phyloP scores from a whole-genome alignment of 768 basidiomycete genomes.

The Hortiboletus campestris region DNA sequence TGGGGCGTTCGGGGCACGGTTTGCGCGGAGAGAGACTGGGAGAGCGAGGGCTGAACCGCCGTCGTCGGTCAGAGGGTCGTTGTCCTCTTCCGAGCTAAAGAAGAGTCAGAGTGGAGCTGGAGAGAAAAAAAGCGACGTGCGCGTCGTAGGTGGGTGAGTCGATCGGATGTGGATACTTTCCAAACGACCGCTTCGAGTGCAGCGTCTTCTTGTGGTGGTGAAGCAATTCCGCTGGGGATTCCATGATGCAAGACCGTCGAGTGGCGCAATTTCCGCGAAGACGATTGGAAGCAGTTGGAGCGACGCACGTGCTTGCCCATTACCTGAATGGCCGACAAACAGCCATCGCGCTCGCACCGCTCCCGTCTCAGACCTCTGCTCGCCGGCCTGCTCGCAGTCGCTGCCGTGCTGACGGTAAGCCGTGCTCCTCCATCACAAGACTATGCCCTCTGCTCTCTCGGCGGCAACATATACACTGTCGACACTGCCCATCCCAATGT shows the following conservation, averaged over 20 bases:
- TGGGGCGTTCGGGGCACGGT: constrained; percentile 29
- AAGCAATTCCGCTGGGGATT: constrained; percentile 19
- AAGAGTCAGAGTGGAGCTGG: constrained; percentile 3
- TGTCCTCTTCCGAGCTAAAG: constrained; percentile 80
- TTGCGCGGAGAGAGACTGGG: constrained; percentile 30
- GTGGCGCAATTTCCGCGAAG: too few species aligned
- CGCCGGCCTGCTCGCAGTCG: constrained; percentile 8
- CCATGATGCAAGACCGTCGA: constrained; percentile 20
- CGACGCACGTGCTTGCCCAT: too few species aligned
- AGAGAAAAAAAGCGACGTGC: constrained; percentile 33
- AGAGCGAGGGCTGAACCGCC: constrained; percentile 51
- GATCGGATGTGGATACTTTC: constrained; percentile 57
- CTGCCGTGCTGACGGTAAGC: neutral
- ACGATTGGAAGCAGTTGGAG: too few species aligned
- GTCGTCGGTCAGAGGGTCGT: constrained; percentile 82
- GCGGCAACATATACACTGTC: constrained; percentile 66
- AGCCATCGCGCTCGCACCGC: neutral
- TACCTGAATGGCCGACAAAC: neutral
- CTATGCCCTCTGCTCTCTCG: constrained; percentile 60
- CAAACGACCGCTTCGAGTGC: constrained; percentile 62
- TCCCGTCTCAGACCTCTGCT: neutral
- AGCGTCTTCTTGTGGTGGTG: constrained; percentile 36
- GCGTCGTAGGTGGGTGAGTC: constrained; percentile 81
- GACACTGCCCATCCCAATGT: constrained; percentile 49
- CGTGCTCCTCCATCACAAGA: constrained; percentile 1